Evolutionary conservation across 345 rosid genomes (phyloP).

Genomic region (Cardamine chenopodiifolia): DNA sequence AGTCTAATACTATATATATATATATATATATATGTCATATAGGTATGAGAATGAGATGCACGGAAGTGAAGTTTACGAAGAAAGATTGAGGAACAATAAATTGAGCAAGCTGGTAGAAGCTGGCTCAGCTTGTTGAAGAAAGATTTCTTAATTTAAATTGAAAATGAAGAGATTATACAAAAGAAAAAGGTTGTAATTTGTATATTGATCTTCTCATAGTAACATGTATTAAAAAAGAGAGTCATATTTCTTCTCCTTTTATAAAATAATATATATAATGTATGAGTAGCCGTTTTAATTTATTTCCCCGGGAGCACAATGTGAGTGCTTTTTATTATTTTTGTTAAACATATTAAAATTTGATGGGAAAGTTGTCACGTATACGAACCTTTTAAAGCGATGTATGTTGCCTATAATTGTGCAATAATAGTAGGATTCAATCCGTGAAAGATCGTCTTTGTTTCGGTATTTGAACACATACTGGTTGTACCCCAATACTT

Average conservation of each 20-base stretch:
- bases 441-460: conserved; percentile 18
- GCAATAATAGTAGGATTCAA: conserved; percentile 10
- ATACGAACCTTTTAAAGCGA: conserved; percentile 9
- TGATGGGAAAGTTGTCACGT: conserved; percentile 14
- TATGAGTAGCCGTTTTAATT: conserved; percentile 3
- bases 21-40: conserved; percentile 32
- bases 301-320: not conserved
- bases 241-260: not conserved
- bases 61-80: conserved; percentile 58
- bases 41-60: conserved; percentile 62
- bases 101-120: conserved; percentile 72
- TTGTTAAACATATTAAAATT: not conserved
- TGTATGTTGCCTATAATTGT: conserved; percentile 19
- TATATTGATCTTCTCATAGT: conserved; percentile 28
- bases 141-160: conserved; percentile 5
- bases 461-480: conserved; percentile 4
- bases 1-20: conserved; percentile 11
- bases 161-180: conserved; percentile 23
- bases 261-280: not conserved
- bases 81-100: conserved; percentile 75
- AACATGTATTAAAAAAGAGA: not conserved
- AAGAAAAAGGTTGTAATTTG: conserved; percentile 25
- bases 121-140: conserved; percentile 51
- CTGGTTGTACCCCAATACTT: not conserved
- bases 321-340: not conserved